A percentile compares a stretch with the other conserved stretches of the same genome.
phyloP scores from a whole-genome alignment of 2,329 filamentous ascomycete species.

The Calonectria ilicicola region DNA sequence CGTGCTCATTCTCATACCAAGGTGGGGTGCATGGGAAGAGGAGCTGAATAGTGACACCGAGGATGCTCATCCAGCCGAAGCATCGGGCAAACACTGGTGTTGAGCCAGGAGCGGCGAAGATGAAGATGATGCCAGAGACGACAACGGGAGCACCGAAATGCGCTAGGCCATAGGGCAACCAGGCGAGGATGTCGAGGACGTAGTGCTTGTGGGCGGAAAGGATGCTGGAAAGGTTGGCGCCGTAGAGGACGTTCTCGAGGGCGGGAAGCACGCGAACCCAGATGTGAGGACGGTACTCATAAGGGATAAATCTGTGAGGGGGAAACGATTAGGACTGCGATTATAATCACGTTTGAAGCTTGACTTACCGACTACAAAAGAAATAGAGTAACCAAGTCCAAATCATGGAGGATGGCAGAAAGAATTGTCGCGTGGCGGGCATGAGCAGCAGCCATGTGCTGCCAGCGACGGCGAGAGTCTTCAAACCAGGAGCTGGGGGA shows the following conservation, averaged over 20 bases:
- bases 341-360: not conserved
- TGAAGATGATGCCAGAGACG: constrained; percentile 82
- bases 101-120: constrained; percentile 89
- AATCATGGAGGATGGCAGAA: constrained; percentile 87
- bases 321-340: not conserved
- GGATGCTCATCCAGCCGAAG: constrained; percentile 93
- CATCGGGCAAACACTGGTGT: constrained; percentile 86
- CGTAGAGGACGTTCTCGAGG: constrained; percentile 95
- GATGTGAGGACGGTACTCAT: constrained; percentile 89
- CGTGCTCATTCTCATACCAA: constrained; percentile 96
- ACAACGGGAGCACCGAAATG: constrained; percentile 91
- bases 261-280: constrained; percentile 96
- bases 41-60: constrained; percentile 88
- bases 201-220: constrained; percentile 89
- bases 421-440: constrained; percentile 90
- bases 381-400: constrained; percentile 91
- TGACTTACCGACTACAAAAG: constrained; percentile 87
- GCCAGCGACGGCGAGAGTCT: constrained; percentile 77
- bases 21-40: constrained; percentile 94
- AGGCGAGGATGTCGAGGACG: constrained; percentile 87
- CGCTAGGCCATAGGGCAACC: constrained; percentile 91
- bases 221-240: constrained; percentile 95
- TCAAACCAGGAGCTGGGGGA: constrained; percentile 82
- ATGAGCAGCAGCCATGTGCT: constrained; percentile 79
- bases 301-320: constrained; percentile 82